Evolutionary conservation across 2,329 filamentous ascomycete species (phyloP), one percentile per base, ranked within the genome.

Genomic region (Alternaria gaisen): DNA sequence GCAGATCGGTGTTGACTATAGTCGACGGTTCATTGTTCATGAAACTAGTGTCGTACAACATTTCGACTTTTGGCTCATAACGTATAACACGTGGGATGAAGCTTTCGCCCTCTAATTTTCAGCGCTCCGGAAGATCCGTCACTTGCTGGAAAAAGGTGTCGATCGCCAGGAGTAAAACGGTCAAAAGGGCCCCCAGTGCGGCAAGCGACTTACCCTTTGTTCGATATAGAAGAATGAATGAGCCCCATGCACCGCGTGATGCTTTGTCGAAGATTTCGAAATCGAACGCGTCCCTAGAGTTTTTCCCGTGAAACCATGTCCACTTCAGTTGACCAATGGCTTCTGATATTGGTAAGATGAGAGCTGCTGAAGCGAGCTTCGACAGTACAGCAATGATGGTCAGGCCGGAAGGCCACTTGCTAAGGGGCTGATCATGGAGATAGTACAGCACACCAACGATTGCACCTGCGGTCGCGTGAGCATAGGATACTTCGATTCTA

Each of bases 91-190:
- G n/a, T n/a, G n/a, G n/a, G n/a, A n/a, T n/a, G n/a, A n/a, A n/a
- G n/a, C n/a, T n/a, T n/a, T n/a, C n/a, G n/a, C n/a, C n/a, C n/a
- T n/a, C n/a, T n/a, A n/a, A n/a, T n/a, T n/a, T n/a, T n/a, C n/a
- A 69, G 2, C 53, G 48, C 10, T 66, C 63, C 10, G 24, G 28
- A 1, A 61, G 41, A 3, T 64, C 57, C 0, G 72, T 63, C 0
- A 77, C 67, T 38, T 76, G 72, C 30, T 77, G 75, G 28, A 76
- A 75, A 34, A 76, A 75, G 1, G 72, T 69, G 30, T 76, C 74
- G 9, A 70, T 65, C 0, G 67, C 72, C 3, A 75, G 63, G 4
- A 68, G 41, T 0, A 72, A 24, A 2, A 72, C 18, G 4, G 65
- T 75, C 11, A 74, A 30, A 3, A 65, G 34, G 1, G 71, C 70